Evolutionary conservation across 2,329 filamentous ascomycete species (phyloP), one percentile per base, ranked within the genome.

Genomic region (Knufia fluminis): DNA sequence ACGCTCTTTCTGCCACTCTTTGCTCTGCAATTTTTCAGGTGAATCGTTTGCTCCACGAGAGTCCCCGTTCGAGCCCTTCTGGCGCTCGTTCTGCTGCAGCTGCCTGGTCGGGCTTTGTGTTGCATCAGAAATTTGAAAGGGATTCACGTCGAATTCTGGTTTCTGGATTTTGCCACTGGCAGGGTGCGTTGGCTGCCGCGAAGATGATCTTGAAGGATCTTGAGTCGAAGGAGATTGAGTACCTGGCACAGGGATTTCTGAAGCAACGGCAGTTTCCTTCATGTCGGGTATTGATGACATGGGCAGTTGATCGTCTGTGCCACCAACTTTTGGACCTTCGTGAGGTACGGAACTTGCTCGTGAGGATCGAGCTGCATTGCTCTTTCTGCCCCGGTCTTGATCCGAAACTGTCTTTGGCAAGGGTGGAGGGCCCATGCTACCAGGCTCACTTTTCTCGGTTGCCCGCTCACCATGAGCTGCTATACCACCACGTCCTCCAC

Each of bases 401-500:
- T 59, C 57, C 35, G 49, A 52, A 24, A 49, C 47, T 31, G 49
- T 52, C 42, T 51, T 57, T 9, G 59, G 57, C 22, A 58, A 12
- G 16, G 59, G 56, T 40, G 59, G 57, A 22, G 59, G 59, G 1
- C 57, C 57, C 57, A 59, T 59, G 4, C 51, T 50, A 9, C 51
- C 52, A 10, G 43, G 46, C 28, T 60, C 57, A 46, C 58, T 51
- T 54, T 68, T 70, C 32, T 71, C 67, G 41, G 58, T 55, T 49
- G 61, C 49, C 32, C 56, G 60, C 43, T 59, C 54, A 33, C 58
- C 62, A 35, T 54, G 52, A 38, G 60, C 57, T 22, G 60, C 61
- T 53, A 71, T 66, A 46, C 65, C 60, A 50, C 68, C 69, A 50
- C 76, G 74, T 52, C 70, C 66, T 56, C 76, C 68, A 52, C 70